Percentiles rank a stretch among this genome's conserved stretches.
Evolutionary conservation across 257 asterid genomes (phyloP).

Genomic region (Paulownia fortunei): DNA sequence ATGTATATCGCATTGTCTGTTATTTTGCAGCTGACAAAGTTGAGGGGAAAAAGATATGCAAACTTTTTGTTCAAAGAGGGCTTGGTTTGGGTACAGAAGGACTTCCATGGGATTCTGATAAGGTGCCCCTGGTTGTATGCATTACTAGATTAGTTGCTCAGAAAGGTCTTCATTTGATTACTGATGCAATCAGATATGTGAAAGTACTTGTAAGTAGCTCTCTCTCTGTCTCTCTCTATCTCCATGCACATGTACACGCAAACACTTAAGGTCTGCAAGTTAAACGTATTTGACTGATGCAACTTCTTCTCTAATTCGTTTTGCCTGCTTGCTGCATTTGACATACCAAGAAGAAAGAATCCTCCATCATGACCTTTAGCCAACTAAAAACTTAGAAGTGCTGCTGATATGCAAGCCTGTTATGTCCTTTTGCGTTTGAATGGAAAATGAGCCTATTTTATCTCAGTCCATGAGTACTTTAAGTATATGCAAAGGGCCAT

Average conservation of each 20-base stretch:
- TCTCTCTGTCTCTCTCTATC: constrained; percentile 33
- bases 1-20: constrained; percentile 21
- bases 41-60: constrained; percentile 78
- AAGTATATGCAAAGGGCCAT: neutral
- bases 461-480: neutral
- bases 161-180: constrained; percentile 91
- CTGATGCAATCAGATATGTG: constrained; percentile 65
- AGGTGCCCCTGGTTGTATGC: constrained; percentile 77
- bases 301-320: neutral
- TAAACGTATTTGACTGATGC: neutral
- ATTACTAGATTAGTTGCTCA: constrained; percentile 88
- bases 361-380: neutral
- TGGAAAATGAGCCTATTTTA: neutral
- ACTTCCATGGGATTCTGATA: constrained; percentile 32
- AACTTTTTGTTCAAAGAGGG: constrained; percentile 79
- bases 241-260: neutral
- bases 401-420: neutral
- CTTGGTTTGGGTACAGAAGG: constrained; percentile 71
- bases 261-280: neutral
- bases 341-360: constrained; percentile 1
- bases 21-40: constrained; percentile 52
- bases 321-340: neutral
- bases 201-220: constrained; percentile 60
- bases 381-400: neutral
- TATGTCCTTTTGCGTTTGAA: neutral